These are phyloP conservation scores for Candida mattraensis DNA, from an alignment of 805 yeast species.

Conservation along the genomic window DNA sequence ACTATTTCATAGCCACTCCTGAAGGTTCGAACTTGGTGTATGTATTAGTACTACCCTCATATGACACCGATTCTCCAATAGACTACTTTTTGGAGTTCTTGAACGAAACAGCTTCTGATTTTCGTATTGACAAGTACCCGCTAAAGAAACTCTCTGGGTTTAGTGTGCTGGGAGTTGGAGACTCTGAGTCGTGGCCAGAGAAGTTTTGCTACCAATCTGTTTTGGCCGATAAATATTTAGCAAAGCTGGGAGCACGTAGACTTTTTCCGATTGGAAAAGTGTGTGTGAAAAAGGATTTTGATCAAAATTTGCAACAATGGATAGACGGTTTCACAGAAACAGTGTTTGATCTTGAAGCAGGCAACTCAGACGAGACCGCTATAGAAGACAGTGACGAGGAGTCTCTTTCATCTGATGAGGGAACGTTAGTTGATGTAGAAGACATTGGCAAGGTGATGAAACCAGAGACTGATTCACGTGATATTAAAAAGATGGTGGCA, in stretches of 20 bases:
- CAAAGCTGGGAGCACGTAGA: slow-evolving; percentile 84
- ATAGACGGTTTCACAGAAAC: slow-evolving; percentile 55
- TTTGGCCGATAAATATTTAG: slow-evolving; percentile 69
- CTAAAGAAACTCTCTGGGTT: slow-evolving; percentile 69
- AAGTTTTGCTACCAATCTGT: slow-evolving; percentile 86
- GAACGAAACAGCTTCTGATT: slow-evolving; percentile 79
- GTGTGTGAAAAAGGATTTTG: slow-evolving; percentile 74
- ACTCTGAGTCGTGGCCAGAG: slow-evolving; percentile 76
- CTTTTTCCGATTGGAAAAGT: slow-evolving; percentile 80
- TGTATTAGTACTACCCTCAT: slow-evolving; percentile 79
- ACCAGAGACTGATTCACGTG: slow-evolving; percentile 23
- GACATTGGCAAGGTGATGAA: slow-evolving; percentile 72
- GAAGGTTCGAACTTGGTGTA: slow-evolving; percentile 50
- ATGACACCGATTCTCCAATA: slow-evolving; percentile 89
- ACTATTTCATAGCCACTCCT: slow-evolving; percentile 72
- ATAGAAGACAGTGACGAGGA: slow-evolving; percentile 19
- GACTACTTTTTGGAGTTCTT: slow-evolving; percentile 83
- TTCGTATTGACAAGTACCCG: slow-evolving; percentile 83
- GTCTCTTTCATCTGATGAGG: slow-evolving; percentile 39
- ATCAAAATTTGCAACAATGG: slow-evolving; percentile 65
- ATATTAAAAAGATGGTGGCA: slow-evolving; percentile 81
- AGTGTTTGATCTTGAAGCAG: slow-evolving; percentile 42
- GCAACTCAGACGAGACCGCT: slow-evolving; percentile 15
- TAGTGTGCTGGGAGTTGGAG: slow-evolving; percentile 86
- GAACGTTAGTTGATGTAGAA: slow-evolving; percentile 74